Evolutionary conservation across 2,329 filamentous ascomycete species (phyloP), one percentile per base, ranked within the genome.

Genomic region (Trichoderma oligosporum): DNA sequence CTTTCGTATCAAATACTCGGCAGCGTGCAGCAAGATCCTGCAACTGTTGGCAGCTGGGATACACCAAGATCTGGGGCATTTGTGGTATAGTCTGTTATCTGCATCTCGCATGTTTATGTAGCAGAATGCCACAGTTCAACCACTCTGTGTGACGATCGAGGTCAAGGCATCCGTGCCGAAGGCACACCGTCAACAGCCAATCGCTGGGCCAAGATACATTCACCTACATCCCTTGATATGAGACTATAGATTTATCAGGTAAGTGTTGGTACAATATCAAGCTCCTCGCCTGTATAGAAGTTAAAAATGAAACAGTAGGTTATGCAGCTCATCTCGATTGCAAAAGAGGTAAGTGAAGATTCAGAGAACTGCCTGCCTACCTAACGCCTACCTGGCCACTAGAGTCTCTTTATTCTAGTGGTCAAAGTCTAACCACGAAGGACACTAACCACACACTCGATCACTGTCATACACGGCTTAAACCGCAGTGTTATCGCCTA

Each of bases 1-100:
- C 24, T 22, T 39, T 18, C 29, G 35, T 11, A 7, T 31, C 27
- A n/a, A n/a, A n/a, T 27, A 16, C 16, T 29, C 41, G 29, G 52
- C 41, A 45, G 7, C 18, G 31, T 9, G 35, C 52, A 55, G 52
- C 16, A 27, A 55, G 52, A 55, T 55, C 41, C 52, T 55, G 52
- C 41, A 55, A 22, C 35, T 33, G 41, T n/a, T 38, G 33, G 47
- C 22, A 46, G 18, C 18, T 22, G 22, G 39, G 52, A 29, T n/a
- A 35, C 41, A 55, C 52, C 9, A 14, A 55, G 52, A 55, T 55
- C 41, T 22, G 52, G 52, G 52, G 52, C 41, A 24, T 12, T 29
- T 39, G 16, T 11, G 22, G 29, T 46, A 9, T 39, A 31, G 7
- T 14, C 46, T 33, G 35, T 39, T 29, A 33, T 33, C 44, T 14